Percentiles rank a stretch among this genome's conserved stretches.
Conservation (phyloP, 768 basidiomycete genomes). For the Naganishia onofrii region DNA sequence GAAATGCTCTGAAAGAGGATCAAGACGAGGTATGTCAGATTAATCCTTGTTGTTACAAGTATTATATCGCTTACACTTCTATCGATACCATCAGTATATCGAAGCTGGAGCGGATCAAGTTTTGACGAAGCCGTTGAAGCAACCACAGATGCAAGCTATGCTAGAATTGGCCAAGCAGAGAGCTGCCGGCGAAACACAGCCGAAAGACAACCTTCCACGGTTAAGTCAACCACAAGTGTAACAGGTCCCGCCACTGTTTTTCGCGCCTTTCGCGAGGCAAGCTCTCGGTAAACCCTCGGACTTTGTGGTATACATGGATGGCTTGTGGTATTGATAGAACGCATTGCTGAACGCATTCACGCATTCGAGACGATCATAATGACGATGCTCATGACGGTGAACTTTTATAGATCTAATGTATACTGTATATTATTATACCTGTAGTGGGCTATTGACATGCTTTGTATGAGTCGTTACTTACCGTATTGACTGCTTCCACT, state of each 20-base stretch:
- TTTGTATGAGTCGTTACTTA: neutral
- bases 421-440: neutral
- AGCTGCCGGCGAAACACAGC: constrained; percentile 45
- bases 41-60: neutral
- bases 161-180: constrained; percentile 45
- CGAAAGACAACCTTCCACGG: constrained; percentile 21
- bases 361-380: neutral
- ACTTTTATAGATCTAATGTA: neutral
- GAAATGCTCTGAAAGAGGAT: constrained; percentile 51
- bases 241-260: neutral
- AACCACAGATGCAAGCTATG: constrained; percentile 41
- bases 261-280: neutral
- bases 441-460: neutral
- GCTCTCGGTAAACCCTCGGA: neutral
- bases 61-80: neutral
- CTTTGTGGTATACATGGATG: neutral
- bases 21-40: constrained; percentile 34
- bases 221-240: neutral
- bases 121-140: constrained; percentile 49
- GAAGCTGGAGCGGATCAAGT: constrained; percentile 50
- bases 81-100: constrained; percentile 37
- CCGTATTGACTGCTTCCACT: neutral
- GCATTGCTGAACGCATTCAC: neutral
- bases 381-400: neutral
- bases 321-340: neutral